Evolutionary conservation across 2,329 filamentous ascomycete species (phyloP).

Genomic region (Byssoonygena ceratinophila): DNA sequence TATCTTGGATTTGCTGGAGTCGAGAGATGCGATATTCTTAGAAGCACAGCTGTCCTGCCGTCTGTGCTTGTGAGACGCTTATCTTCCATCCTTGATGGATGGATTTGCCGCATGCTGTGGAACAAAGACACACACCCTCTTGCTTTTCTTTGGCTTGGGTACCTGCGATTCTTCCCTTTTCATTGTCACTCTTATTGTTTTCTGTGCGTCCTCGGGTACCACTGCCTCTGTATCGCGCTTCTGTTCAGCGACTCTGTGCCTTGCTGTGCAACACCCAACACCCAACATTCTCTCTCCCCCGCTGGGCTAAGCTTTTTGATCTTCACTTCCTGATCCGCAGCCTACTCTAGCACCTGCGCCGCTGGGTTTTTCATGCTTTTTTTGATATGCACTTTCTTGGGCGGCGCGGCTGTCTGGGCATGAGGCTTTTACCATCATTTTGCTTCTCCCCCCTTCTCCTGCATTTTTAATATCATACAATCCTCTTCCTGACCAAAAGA

Average conservation of each 20-base stretch:
- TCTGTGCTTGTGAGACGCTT: constrained; percentile 8
- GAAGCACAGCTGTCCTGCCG: background rate
- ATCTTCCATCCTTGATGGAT: constrained; percentile 5
- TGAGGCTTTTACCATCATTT: background rate
- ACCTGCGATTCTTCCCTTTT: background rate
- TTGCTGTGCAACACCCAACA: background rate
- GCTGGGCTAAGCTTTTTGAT: constrained; percentile 1
- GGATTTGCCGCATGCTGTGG: constrained; percentile 10
- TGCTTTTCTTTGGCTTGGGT: background rate
- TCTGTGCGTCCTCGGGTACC: background rate
- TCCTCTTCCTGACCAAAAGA: background rate
- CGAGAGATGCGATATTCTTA: constrained; percentile 3
- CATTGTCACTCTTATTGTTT: background rate
- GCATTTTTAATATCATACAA: background rate
- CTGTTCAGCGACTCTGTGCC: constrained; percentile 2
- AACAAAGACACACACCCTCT: background rate
- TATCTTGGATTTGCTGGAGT: background rate
- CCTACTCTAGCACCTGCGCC: too few species aligned
- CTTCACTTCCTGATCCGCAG: constrained; percentile 7
- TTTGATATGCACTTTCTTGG: constrained; percentile 4
- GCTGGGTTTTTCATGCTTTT: background rate
- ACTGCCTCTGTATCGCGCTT: constrained; percentile 1
- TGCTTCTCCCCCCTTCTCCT: background rate
- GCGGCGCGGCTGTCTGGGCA: background rate
- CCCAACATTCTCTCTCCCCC: too few species aligned